Conservation (phyloP, 73 alveolate species). For the Urostyla sp. region DNA sequence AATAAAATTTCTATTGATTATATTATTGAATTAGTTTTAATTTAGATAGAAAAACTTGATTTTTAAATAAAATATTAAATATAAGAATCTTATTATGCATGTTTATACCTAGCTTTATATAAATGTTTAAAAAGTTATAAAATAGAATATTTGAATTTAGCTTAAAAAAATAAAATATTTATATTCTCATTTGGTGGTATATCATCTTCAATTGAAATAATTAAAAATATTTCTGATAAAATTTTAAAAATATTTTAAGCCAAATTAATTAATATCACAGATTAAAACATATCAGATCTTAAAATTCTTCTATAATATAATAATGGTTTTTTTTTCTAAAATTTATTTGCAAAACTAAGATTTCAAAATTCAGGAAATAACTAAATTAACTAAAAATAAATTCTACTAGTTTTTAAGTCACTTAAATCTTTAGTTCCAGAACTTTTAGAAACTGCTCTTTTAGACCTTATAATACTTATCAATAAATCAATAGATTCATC, state of each 20-base stretch:
- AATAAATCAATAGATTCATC: constrained; percentile 21
- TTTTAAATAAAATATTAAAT: constrained; percentile 15
- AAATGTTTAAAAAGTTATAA: not conserved
- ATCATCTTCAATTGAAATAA: constrained; percentile 7
- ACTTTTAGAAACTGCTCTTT: constrained; percentile 14
- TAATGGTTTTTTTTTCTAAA: constrained; percentile 27
- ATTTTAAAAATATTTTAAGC: no score
- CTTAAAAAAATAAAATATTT: constrained; percentile 11
- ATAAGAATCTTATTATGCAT: constrained; percentile 18
- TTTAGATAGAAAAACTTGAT: not conserved
- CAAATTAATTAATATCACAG: not conserved
- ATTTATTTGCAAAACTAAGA: constrained; percentile 19
- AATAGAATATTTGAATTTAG: not conserved
- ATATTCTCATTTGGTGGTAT: constrained; percentile 35
- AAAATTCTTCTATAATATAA: not conserved
- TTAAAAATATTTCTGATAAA: not conserved
- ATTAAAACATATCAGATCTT: not conserved
- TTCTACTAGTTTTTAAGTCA: not conserved
- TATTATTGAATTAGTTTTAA: not conserved
- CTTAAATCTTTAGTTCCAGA: constrained; percentile 12
- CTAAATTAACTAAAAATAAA: not conserved
- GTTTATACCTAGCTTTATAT: not conserved
- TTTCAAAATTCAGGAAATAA: not conserved
- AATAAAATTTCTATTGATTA: not conserved
- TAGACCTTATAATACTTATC: not conserved